Evolutionary conservation across 2,329 filamentous ascomycete species (phyloP).

Genomic region (Westerdykella ornata): DNA sequence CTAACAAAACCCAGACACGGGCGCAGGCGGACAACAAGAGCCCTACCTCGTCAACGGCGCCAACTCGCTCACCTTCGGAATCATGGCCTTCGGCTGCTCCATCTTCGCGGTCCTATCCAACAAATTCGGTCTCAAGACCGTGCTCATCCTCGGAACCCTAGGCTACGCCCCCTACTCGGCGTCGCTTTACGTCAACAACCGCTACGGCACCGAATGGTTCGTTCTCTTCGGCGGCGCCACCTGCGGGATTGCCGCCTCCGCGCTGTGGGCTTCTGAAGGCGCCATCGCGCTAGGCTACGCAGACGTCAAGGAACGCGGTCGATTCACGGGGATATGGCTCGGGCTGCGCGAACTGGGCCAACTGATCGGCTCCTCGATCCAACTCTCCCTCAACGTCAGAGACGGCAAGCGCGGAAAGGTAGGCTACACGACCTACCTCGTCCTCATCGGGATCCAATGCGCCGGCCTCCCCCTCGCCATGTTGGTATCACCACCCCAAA

Average conservation of each 20-base stretch:
- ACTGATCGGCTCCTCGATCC: slow-evolving; percentile 48
- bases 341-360: slow-evolving; percentile 49
- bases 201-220: slow-evolving; percentile 31
- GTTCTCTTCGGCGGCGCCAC: slow-evolving; percentile 30
- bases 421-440: slow-evolving; percentile 38
- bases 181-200: slow-evolving; percentile 24
- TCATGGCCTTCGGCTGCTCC: slow-evolving; percentile 37
- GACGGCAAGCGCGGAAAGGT: slow-evolving; percentile 43
- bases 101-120: slow-evolving; percentile 22
- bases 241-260: slow-evolving; percentile 34
- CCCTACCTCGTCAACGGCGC: slow-evolving; percentile 39
- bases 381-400: slow-evolving; percentile 45
- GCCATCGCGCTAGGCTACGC: slow-evolving; percentile 43
- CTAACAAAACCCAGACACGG: slow-evolving; percentile 29
- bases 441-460: slow-evolving; percentile 42
- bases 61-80: slow-evolving; percentile 42
- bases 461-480: slow-evolving; percentile 43
- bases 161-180: slow-evolving; percentile 30
- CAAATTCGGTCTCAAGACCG: slow-evolving; percentile 34
- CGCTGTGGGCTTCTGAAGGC: slow-evolving; percentile 39
- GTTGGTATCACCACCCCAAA: slow-evolving; percentile 42
- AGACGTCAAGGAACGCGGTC: slow-evolving; percentile 43
- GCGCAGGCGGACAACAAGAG: slow-evolving; percentile 25
- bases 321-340: slow-evolving; percentile 48
- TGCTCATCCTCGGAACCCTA: slow-evolving; percentile 26